Conservation (phyloP, 1,139 yeast genomes). For the Taphrina betulina region DNA sequence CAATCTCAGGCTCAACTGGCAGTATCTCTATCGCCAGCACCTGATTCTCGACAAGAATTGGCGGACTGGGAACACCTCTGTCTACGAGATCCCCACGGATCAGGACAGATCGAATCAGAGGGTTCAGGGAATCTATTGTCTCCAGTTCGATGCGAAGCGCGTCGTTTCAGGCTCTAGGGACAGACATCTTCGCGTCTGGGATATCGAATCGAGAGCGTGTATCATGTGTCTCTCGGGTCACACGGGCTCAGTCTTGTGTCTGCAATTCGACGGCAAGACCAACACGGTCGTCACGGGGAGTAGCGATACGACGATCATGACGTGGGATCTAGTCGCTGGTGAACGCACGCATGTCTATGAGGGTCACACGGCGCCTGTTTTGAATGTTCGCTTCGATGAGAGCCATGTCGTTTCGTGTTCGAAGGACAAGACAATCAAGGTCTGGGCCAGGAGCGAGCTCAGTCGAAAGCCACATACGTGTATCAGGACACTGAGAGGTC, state of each 20-base stretch:
- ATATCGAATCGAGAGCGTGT: slow-evolving; percentile 30
- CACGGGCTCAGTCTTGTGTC: slow-evolving; percentile 34
- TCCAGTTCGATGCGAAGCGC: slow-evolving; percentile 38
- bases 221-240: slow-evolving; percentile 32
- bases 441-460: slow-evolving; percentile 31
- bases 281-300: slow-evolving; percentile 40
- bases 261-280: slow-evolving; percentile 33
- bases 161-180: slow-evolving; percentile 37
- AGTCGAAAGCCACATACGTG: slow-evolving; percentile 14
- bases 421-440: slow-evolving; percentile 35
- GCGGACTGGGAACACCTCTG: slow-evolving; percentile 33
- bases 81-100: slow-evolving; percentile 27
- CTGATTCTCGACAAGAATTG: slow-evolving; percentile 34
- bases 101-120: slow-evolving; percentile 16
- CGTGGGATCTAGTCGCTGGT: slow-evolving; percentile 58
- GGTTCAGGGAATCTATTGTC: slow-evolving; percentile 35
- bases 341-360: slow-evolving; percentile 64
- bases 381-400: slow-evolving; percentile 32
- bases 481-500: slow-evolving; percentile 34
- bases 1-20: slow-evolving; percentile 33
- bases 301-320: slow-evolving; percentile 43
- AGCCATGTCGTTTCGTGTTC: slow-evolving; percentile 35
- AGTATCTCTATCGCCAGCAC: slow-evolving; percentile 33
- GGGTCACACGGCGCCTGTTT: slow-evolving; percentile 51
- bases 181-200: slow-evolving; percentile 34